Conservation (phyloP, 177 flowering plant species). For the Vitis hybrid region DNA sequence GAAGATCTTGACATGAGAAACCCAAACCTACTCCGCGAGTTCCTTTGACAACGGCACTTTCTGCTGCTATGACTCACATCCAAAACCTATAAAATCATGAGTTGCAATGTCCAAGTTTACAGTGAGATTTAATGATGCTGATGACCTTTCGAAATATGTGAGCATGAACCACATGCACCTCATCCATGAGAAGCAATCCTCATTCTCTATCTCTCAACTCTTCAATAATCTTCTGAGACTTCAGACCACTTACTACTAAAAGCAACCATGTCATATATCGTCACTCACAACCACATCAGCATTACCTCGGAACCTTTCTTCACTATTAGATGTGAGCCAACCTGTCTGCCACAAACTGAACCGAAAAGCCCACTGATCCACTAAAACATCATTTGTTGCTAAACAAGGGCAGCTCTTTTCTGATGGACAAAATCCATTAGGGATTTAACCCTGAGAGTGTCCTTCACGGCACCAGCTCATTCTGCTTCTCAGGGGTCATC, state of each 20-base stretch:
- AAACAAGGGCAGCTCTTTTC: conserved; percentile 92
- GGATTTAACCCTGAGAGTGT: too few species aligned
- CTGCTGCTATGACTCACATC: conserved; percentile 30
- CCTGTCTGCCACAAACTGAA: conserved; percentile 85
- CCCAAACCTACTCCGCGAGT: conserved; percentile 94
- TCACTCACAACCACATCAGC: conserved; percentile 98
- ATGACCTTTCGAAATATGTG: conserved; percentile 94
- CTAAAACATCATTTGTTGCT: conserved; percentile 99
- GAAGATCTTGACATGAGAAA: conserved; percentile 68
- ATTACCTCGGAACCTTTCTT: conserved; percentile 93
- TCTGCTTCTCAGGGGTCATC: too few species aligned
- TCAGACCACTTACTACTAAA: conserved; percentile 98
- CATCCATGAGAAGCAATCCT: conserved; percentile 99
- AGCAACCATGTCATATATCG: conserved; percentile 99
- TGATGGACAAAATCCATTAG: too few species aligned
- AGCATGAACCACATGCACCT: conserved; percentile 99
- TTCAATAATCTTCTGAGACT: conserved; percentile 94
- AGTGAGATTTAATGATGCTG: conserved; percentile 87
- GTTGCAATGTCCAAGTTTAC: conserved; percentile 65
- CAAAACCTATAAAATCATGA: too few species aligned
- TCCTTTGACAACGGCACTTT: conserved; percentile 85
- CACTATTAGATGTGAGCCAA: conserved; percentile 97
- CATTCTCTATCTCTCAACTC: conserved; percentile 96
- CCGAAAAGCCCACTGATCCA: conserved; percentile 99
- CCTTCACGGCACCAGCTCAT: too few species aligned